phyloP scores from a whole-genome alignment of 139 green algal genomes.

The Chlamydomonas schloesseri region DNA sequence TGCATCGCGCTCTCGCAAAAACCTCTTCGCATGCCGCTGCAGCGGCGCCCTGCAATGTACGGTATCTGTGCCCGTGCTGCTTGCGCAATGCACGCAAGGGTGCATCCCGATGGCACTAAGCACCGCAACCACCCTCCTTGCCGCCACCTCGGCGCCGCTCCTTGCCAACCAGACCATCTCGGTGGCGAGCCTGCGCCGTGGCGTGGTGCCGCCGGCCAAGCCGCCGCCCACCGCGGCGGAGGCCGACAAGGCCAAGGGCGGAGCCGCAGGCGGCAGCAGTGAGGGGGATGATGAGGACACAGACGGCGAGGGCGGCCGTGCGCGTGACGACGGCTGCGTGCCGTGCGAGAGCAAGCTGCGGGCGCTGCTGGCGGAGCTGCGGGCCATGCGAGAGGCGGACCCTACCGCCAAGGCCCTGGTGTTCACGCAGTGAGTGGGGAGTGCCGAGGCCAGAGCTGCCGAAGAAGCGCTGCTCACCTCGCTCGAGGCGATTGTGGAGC shows the following conservation, averaged over 20 bases:
- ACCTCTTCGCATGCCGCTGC: too few species aligned
- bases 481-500: too few species aligned
- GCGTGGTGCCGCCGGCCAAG: background rate
- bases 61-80: too few species aligned
- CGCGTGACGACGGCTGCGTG: background rate
- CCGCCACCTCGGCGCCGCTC: too few species aligned
- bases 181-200: slow-evolving; percentile 17
- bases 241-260: slow-evolving; percentile 7
- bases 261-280: background rate
- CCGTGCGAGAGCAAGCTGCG: slow-evolving; percentile 74
- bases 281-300: background rate
- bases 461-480: too few species aligned
- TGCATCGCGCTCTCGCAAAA: too few species aligned
- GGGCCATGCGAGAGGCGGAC: slow-evolving; percentile 70
- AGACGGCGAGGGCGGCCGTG: background rate
- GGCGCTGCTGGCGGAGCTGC: slow-evolving; percentile 72
- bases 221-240: background rate
- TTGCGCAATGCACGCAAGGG: too few species aligned
- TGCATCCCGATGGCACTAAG: too few species aligned
- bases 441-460: too few species aligned
- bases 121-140: too few species aligned
- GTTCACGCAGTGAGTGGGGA: slow-evolving; percentile 72
- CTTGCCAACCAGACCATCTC: slow-evolving; percentile 10
- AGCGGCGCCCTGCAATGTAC: too few species aligned
- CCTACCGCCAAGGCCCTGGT: slow-evolving; percentile 78